Evolutionary conservation across 495 filamentous ascomycete genomes (phyloP), one percentile per base, ranked within the genome.

Genomic region (Annulohypoxylon nitens): DNA sequence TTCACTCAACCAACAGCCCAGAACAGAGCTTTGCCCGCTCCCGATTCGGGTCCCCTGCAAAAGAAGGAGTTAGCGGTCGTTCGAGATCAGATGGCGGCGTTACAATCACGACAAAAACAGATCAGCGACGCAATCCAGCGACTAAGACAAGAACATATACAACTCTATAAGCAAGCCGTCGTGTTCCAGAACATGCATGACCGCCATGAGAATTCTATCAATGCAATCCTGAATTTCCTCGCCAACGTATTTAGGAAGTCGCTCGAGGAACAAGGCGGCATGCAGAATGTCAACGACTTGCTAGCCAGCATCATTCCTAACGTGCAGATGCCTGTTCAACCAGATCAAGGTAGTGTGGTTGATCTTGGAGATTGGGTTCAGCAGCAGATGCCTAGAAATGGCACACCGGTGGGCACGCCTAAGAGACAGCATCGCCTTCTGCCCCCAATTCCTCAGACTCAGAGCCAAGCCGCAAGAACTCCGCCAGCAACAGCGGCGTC

Each of bases 141-240:
- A 69, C 83, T 98, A 39, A 88, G 91, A 20, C 88, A 92, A 74
- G 93, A 98, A 71, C 94, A 98, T 80, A 89, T 92, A 66, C 90
- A 95, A 66, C 88, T 98, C 9, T 97, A 93, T 73, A 90, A 94
- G 41, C 96, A 98, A 79, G 94, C 95, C 0, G 86, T 91, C 48
- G 91, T 92, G 62, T 98, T 98, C 80, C 94, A 97, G 78, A 91
- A 89, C 36, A 88, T 96, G 77, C 96, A 99, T 76, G 94, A 95
- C 58, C 91, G 97, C 34, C 96, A 99, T 76, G 97, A 99, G 79
- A 97, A 94, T 75, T 97, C 94, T 9, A 99, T 99, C 78, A 98
- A 97, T 75, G 96, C 97, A 25, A 98, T 99, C 72, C 85, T 99
- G 14, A 97, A 94, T 34, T 99, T 98, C 79, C 87, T 99, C 2